These are phyloP conservation scores for Stephanodiscus triporus DNA, from an alignment of 108 stramenopile species.

Conservation along the genomic window DNA sequence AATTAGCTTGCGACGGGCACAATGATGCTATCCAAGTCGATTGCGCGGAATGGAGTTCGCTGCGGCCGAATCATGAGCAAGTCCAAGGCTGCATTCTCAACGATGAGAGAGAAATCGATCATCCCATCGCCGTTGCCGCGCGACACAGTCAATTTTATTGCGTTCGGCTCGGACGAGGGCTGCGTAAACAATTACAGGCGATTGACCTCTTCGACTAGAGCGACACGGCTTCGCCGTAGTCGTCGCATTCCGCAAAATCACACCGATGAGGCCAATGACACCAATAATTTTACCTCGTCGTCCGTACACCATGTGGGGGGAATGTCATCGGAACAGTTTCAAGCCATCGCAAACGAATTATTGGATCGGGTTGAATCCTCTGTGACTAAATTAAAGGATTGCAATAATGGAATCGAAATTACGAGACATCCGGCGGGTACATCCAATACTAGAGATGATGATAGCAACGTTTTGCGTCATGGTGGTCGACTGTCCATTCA, in stretches of 20 bases:
- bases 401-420: constrained; percentile 65
- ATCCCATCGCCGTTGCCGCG: neutral
- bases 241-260: neutral
- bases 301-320: neutral
- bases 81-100: neutral
- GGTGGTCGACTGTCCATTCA: constrained; percentile 60
- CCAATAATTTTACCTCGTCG: neutral
- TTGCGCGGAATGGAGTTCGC: neutral
- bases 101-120: neutral
- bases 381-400: constrained; percentile 59
- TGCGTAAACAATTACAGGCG: no score
- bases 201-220: constrained; percentile 9
- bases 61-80: no score
- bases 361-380: constrained; percentile 65
- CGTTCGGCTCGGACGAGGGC: no score
- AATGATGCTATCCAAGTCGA: neutral
- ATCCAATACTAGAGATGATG: constrained; percentile 8
- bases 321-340: constrained; percentile 35
- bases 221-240: neutral
- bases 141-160: neutral
- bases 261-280: neutral
- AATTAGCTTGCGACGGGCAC: no score
- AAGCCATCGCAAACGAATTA: constrained; percentile 46
- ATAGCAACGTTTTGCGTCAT: constrained; percentile 22
- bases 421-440: constrained; percentile 24